Conservation (phyloP, 1,284 basidiomycete species). For the Ustilago tritici region DNA sequence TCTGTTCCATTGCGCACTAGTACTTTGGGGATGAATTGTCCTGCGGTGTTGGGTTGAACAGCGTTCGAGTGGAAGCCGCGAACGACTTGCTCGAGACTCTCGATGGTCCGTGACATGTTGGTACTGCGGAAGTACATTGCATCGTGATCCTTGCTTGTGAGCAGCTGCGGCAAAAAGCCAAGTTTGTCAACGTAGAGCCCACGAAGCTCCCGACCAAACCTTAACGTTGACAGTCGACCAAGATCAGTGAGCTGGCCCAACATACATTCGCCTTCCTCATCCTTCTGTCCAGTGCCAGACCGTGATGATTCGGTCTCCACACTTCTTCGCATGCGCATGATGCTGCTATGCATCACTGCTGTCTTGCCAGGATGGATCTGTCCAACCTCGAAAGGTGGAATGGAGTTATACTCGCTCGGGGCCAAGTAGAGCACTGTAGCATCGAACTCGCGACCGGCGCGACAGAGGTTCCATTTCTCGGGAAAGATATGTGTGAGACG, state of each 20-base stretch:
- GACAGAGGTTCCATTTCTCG: slow-evolving; percentile 64
- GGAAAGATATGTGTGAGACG: slow-evolving; percentile 62
- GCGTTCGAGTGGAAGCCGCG: slow-evolving; percentile 72
- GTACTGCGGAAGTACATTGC: slow-evolving; percentile 73
- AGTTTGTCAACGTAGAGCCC: slow-evolving; percentile 80
- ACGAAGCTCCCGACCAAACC: slow-evolving; percentile 76
- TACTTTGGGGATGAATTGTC: slow-evolving; percentile 48
- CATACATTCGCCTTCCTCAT: slow-evolving; percentile 70
- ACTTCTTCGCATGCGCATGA: slow-evolving; percentile 47
- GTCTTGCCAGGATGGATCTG: slow-evolving; percentile 33
- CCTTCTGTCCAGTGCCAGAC: slow-evolving; percentile 24
- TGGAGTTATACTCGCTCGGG: slow-evolving; percentile 17
- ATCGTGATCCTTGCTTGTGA: slow-evolving; percentile 44
- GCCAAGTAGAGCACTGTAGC: slow-evolving; percentile 55
- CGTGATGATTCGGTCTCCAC: slow-evolving; percentile 47
- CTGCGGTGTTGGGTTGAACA: slow-evolving; percentile 20
- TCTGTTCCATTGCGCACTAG: slow-evolving; percentile 72
- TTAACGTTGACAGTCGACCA: slow-evolving; percentile 79
- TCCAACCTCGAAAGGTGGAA: slow-evolving; percentile 34
- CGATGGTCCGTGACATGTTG: slow-evolving; percentile 81
- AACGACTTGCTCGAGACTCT: slow-evolving; percentile 80
- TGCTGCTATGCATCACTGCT: slow-evolving; percentile 37
- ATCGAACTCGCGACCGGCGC: slow-evolving; percentile 57
- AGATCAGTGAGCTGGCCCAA: slow-evolving; percentile 83
- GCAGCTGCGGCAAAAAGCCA: slow-evolving; percentile 60